Base-by-base conservation (phyloP, 2,329 filamentous ascomycete species). In the Alternaria angustiovoidea region DNA sequence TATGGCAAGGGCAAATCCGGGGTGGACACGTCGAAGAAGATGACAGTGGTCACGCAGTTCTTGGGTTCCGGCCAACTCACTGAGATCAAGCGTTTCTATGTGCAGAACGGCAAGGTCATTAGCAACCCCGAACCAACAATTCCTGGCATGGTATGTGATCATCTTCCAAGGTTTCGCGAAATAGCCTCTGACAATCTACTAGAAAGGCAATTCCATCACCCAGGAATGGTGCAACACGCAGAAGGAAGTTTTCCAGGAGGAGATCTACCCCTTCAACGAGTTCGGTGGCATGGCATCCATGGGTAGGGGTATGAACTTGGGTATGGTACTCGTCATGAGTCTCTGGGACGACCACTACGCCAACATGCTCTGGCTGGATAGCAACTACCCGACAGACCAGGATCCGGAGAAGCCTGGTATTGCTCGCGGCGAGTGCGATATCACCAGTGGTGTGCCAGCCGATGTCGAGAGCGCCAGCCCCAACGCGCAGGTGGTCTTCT, bases 311-410 rank as follows among this genome's bases (percentile, higher is more conserved):
- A 76, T 90, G 39, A 70, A 72, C 3, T 61, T 81, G 22, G 87
- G 87, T 18, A 87, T 89, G 86, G 87, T 88, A 26, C 81, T 90
- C 8, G 86, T 89, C 57, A 82, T 90, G 81, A 83, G 81, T 44
- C 78, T 88, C 58, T 86, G 84, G 83, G 86, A 90, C 70, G 89
- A 91, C 75, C 85, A 90, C 78, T 79, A 85, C 64, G 78, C 85
- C 69, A 84, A 89, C 77, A 92, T 92, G 89, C 84, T 89, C 70
- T 92, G 90, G 90, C 85, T 92, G 63, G 89, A 92, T 80, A 85
- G 84, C 65, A 85, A 79, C 70, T 89, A 86, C 79, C 88, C 88
- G n/a, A 79, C 80, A 48, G 71, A 75, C 49, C 64, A 54, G 38
- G 69, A 75, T 39, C 46, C 64, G 6, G 68, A 54, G 22, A 57